These are phyloP conservation scores for Aureobasidium sp. DNA, from an alignment of 2,329 filamentous ascomycete species.

Conservation along the genomic window DNA sequence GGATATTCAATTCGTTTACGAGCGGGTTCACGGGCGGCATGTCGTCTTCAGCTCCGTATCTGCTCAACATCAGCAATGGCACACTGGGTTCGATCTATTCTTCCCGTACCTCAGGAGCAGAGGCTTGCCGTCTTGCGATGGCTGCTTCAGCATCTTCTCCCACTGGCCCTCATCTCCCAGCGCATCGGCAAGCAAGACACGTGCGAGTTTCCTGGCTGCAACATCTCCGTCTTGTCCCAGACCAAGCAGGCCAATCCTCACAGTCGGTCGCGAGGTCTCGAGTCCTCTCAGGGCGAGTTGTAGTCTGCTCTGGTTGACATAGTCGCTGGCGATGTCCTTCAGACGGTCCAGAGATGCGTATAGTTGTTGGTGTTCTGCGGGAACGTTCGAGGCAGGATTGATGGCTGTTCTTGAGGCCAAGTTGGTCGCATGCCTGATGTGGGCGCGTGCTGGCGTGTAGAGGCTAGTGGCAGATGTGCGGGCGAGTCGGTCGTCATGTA, in stretches of 20 bases:
- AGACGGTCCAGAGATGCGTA: conserved; percentile 54
- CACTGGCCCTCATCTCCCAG: conserved; percentile 35
- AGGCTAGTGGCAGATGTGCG: neutral
- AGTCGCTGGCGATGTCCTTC: conserved; percentile 52
- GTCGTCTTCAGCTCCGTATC: conserved; percentile 48
- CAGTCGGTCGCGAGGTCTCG: conserved; percentile 46
- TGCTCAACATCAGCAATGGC: conserved; percentile 25
- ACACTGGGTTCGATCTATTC: neutral
- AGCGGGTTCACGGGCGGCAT: conserved; percentile 44
- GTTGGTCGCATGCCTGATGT: conserved; percentile 18
- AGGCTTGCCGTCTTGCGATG: conserved; percentile 28
- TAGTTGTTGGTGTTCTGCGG: conserved; percentile 49
- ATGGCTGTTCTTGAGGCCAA: conserved; percentile 48
- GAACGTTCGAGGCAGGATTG: conserved; percentile 48
- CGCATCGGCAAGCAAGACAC: conserved; percentile 48
- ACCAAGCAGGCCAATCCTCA: conserved; percentile 49
- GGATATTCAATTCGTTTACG: conserved; percentile 55
- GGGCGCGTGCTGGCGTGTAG: neutral
- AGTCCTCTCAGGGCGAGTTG: conserved; percentile 64
- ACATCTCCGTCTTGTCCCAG: conserved; percentile 28
- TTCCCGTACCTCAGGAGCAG: conserved; percentile 34
- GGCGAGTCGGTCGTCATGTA: neutral
- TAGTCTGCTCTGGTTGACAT: conserved; percentile 62
- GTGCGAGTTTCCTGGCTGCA: conserved; percentile 59
- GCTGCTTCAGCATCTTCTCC: conserved; percentile 36